phyloP scores from a whole-genome alignment of 148 eudicot species.

The Silene conica region DNA sequence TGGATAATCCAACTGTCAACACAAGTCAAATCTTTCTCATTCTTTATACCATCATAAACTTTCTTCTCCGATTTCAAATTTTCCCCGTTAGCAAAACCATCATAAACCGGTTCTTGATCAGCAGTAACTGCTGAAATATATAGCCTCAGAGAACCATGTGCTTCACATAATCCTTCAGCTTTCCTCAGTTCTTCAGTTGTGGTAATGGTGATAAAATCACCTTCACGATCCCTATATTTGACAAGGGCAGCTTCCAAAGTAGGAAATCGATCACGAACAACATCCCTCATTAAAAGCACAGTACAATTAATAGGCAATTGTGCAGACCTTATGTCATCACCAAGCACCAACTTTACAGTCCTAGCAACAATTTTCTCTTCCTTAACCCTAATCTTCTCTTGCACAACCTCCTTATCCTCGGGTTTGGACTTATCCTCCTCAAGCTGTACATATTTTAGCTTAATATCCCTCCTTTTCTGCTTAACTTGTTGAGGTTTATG shows the following conservation, averaged over 20 bases:
- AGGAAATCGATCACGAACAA: slow-evolving; percentile 77
- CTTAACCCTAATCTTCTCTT: slow-evolving; percentile 53
- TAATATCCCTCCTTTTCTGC: slow-evolving; percentile 27
- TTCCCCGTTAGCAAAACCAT: slow-evolving; percentile 30
- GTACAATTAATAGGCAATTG: slow-evolving; percentile 62
- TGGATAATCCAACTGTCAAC: slow-evolving; percentile 83
- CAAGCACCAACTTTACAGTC: slow-evolving; percentile 72
- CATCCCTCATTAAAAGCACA: slow-evolving; percentile 60
- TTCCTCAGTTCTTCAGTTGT: slow-evolving; percentile 75
- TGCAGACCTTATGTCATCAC: slow-evolving; percentile 85
- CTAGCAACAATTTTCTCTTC: slow-evolving; percentile 55
- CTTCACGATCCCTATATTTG: slow-evolving; percentile 84
- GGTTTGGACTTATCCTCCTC: slow-evolving; percentile 32
- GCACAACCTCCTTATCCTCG: slow-evolving; percentile 79
- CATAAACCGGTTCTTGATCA: slow-evolving; percentile 76
- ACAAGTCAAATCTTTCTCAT: slow-evolving; percentile 39
- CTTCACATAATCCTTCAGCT: slow-evolving; percentile 60
- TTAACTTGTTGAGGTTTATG: slow-evolving; percentile 17
- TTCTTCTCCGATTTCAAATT: slow-evolving; percentile 19
- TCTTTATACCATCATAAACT: slow-evolving; percentile 24
- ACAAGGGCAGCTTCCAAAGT: slow-evolving; percentile 70
- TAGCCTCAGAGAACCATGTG: slow-evolving; percentile 62
- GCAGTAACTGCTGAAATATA: slow-evolving; percentile 75
- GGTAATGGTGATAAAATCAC: slow-evolving; percentile 88
- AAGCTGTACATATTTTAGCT: slow-evolving; percentile 11